Conservation (phyloP, 345 rosid genomes). For the Aquilaria malaccensis region DNA sequence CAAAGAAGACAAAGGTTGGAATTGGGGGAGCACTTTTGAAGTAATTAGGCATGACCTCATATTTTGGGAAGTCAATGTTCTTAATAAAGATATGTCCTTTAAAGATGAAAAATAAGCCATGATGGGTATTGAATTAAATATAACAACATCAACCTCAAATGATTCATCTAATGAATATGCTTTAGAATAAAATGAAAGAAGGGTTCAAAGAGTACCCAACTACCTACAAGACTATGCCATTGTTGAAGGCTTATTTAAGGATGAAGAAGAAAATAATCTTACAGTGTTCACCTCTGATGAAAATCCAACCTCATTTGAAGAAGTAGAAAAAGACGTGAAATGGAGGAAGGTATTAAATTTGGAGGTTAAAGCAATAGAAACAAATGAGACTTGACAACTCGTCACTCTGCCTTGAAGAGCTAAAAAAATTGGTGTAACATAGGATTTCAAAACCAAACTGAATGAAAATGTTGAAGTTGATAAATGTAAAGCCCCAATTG, state of each 20-base stretch:
- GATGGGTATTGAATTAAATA: no score
- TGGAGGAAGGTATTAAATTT: slow-evolving; percentile 1
- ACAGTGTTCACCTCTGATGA: background rate
- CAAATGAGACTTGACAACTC: background rate
- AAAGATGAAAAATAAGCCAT: no score
- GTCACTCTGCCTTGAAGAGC: background rate
- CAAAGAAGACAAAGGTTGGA: background rate
- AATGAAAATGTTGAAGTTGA: background rate
- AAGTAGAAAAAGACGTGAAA: background rate
- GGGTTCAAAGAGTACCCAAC: background rate
- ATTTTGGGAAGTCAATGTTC: no score
- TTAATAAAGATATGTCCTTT: background rate
- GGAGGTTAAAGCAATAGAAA: background rate
- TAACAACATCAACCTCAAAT: no score
- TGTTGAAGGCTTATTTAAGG: background rate
- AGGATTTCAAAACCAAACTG: slow-evolving; percentile 8
- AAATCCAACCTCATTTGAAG: background rate
- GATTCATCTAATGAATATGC: background rate
- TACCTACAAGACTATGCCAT: slow-evolving; percentile 8
- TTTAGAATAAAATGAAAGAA: background rate
- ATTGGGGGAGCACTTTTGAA: background rate
- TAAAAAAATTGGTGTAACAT: slow-evolving; percentile 9
- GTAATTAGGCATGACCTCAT: background rate
- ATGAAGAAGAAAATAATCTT: background rate
- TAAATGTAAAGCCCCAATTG: background rate